phyloP scores from a whole-genome alignment of 2,329 filamentous ascomycete species.

The Cercospora zeae-maydis region DNA sequence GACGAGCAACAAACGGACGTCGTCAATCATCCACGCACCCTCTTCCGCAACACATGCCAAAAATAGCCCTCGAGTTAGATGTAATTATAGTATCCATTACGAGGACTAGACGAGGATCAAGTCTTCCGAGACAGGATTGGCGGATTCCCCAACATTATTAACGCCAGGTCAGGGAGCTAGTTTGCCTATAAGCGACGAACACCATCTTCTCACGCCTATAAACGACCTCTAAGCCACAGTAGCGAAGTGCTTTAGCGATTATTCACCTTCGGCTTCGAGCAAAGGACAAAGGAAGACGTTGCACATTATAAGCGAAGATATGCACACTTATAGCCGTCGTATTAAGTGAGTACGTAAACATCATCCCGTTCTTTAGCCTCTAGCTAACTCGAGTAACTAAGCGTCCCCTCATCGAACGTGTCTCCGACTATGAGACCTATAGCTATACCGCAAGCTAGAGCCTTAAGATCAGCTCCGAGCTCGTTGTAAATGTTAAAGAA shows the following conservation, averaged over 20 bases:
- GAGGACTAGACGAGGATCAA: not conserved
- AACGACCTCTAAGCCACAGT: conserved; percentile 12
- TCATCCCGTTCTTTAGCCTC: too few relatives aligned
- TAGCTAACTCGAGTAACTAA: too few relatives aligned
- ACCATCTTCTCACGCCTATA: not conserved
- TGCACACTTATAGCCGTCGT: too few relatives aligned
- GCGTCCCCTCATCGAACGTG: too few relatives aligned
- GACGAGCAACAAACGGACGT: too few relatives aligned
- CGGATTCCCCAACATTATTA: not conserved
- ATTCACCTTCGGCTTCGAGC: not conserved
- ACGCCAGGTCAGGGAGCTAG: not conserved
- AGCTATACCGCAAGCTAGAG: too few relatives aligned
- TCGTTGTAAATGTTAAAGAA: too few relatives aligned
- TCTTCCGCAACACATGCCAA: not conserved
- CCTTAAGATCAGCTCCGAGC: too few relatives aligned
- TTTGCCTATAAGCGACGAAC: not conserved
- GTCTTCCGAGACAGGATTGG: not conserved
- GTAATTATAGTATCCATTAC: too few relatives aligned
- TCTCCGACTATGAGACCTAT: too few relatives aligned
- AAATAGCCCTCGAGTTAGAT: not conserved
- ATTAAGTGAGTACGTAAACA: too few relatives aligned
- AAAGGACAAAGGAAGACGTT: conserved; percentile 9
- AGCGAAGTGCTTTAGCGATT: not conserved
- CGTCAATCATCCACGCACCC: not conserved
- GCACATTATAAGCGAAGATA: not conserved